These are phyloP conservation scores for Apostasia ramifera DNA, from an alignment of 106 monocot genomes.

Conservation along the genomic window DNA sequence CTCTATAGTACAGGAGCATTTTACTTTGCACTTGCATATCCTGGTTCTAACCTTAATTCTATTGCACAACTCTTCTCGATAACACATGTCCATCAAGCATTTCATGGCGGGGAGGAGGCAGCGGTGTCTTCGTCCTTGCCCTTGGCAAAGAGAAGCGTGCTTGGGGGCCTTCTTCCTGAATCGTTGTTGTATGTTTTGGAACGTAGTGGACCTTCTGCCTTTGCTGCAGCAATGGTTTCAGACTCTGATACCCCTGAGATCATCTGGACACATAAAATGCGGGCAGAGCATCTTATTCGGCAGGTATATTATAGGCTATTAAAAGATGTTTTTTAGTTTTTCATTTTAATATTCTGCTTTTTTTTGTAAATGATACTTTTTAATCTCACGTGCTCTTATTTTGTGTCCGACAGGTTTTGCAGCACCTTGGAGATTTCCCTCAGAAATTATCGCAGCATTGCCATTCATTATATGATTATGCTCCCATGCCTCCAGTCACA, in stretches of 20 bases:
- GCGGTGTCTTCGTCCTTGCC: conserved; percentile 92
- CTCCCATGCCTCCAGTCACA: conserved; percentile 98
- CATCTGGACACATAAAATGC: conserved; percentile 99
- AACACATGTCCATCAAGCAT: conserved; percentile 94
- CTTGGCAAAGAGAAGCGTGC: conserved; percentile 90
- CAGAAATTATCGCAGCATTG: conserved; percentile 97
- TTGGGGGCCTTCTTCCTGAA: conserved; percentile 96
- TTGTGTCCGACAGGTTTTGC: conserved; percentile 65
- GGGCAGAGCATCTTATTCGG: conserved; percentile 88
- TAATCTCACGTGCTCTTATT: not conserved
- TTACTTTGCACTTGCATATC: conserved; percentile 93
- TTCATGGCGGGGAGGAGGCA: conserved; percentile 99
- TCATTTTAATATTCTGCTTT: not conserved
- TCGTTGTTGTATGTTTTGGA: conserved; percentile 95
- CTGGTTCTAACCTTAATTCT: conserved; percentile 94
- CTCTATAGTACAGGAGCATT: conserved; percentile 94
- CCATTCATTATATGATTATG: conserved; percentile 97
- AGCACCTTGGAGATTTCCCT: conserved; percentile 99
- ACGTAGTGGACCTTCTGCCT: conserved; percentile 84
- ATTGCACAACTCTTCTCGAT: conserved; percentile 84
- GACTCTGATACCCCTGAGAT: conserved; percentile 99
- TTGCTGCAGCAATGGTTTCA: conserved; percentile 98
- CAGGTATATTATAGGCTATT: conserved; percentile 43
- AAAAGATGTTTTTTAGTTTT: not conserved
- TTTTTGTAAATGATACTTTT: not conserved